A percentile compares a stretch with the other conserved stretches of the same genome.
Conservation (phyloP, 2,329 filamentous ascomycete species). For the Scedosporium minutisporum region DNA sequence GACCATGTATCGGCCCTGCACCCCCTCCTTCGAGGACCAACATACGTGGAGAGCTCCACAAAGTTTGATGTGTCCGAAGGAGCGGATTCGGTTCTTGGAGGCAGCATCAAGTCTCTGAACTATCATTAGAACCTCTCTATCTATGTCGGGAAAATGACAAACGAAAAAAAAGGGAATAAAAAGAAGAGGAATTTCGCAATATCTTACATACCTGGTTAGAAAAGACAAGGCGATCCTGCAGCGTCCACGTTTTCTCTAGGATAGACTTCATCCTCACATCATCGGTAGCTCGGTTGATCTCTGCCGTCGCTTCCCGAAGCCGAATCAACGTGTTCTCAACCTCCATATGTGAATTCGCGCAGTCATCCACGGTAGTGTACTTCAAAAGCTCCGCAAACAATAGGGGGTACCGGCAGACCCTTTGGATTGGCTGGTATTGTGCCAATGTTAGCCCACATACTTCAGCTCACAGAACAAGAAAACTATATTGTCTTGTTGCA, state of each 20-base stretch:
- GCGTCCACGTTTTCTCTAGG: conserved; percentile 72
- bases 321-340: conserved; percentile 64
- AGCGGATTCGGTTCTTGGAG: conserved; percentile 59
- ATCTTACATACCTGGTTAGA: conserved; percentile 51
- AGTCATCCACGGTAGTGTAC: conserved; percentile 75
- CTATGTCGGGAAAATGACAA: neutral
- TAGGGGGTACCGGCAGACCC: conserved; percentile 83
- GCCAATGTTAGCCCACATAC: neutral
- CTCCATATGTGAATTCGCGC: conserved; percentile 71
- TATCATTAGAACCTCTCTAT: neutral
- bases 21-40: conserved; percentile 61
- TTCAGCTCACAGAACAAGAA: neutral
- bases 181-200: neutral
- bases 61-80: conserved; percentile 69
- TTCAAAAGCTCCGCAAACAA: conserved; percentile 77
- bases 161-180: neutral
- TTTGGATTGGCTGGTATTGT: conserved; percentile 66
- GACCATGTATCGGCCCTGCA: conserved; percentile 73
- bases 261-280: conserved; percentile 59
- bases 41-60: conserved; percentile 78
- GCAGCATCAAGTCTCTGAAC: conserved; percentile 37
- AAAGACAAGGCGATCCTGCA: conserved; percentile 75
- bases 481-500: no score
- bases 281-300: conserved; percentile 78
- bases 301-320: conserved; percentile 63